These are phyloP conservation scores for Vigna hirtella DNA, from an alignment of 306 rosid genomes.

Conservation along the genomic window DNA sequence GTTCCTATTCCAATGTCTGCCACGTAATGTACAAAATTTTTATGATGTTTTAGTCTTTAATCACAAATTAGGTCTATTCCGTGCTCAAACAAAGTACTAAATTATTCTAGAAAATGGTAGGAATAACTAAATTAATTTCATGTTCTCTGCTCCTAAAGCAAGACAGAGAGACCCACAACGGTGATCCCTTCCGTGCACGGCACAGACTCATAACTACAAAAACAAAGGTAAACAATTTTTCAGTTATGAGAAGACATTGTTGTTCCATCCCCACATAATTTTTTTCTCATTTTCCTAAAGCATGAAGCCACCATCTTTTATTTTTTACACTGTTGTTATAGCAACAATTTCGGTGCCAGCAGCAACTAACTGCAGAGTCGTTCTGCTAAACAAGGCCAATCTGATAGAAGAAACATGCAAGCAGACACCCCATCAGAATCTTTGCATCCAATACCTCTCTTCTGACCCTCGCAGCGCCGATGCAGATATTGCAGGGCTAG, in stretches of 20 bases:
- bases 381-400: conserved; percentile 4
- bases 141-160: conserved; percentile 1
- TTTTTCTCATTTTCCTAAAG: neutral
- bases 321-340: conserved; percentile 17
- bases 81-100: no score
- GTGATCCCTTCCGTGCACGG: conserved; percentile 34
- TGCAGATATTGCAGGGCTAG: conserved; percentile 49
- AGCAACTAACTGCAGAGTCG: conserved; percentile 18
- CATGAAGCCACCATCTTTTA: conserved; percentile 26
- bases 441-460: conserved; percentile 46
- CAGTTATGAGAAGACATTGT: neutral
- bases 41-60: neutral
- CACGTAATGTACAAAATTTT: neutral
- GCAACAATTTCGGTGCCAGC: neutral
- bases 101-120: neutral
- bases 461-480: conserved; percentile 45
- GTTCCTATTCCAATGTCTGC: neutral
- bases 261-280: neutral
- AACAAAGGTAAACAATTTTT: neutral
- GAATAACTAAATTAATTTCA: neutral
- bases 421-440: conserved; percentile 50
- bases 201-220: conserved; percentile 27
- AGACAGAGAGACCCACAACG: neutral
- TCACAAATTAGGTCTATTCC: neutral
- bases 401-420: conserved; percentile 53